These are phyloP conservation scores for Calonectria pseudoturangicola DNA, from an alignment of 2,329 filamentous ascomycete species.

Conservation along the genomic window DNA sequence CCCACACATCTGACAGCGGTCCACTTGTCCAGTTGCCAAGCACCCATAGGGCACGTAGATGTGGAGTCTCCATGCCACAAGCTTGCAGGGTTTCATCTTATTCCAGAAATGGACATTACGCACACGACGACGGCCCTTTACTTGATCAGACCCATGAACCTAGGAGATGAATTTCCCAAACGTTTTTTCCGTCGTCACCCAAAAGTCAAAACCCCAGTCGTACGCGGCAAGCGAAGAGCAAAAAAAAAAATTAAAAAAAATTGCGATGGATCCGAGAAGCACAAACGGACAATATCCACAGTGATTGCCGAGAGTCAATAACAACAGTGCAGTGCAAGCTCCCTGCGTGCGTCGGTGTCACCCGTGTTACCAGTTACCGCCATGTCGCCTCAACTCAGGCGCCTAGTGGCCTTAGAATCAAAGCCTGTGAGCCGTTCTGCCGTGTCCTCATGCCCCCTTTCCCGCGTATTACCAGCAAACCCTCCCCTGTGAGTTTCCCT, in stretches of 20 bases:
- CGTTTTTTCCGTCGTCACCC: conserved; percentile 8
- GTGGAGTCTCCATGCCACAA: conserved; percentile 16
- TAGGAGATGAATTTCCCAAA: conserved; percentile 4
- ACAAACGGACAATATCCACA: not conserved
- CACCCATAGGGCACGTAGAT: conserved; percentile 13
- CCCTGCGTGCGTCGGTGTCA: not conserved
- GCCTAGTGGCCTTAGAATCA: not conserved
- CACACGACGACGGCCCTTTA: conserved; percentile 26
- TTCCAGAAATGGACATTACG: conserved; percentile 31
- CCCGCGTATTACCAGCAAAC: not conserved
- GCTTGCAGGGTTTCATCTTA: conserved; percentile 21
- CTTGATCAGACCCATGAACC: conserved; percentile 12
- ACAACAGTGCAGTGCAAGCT: not conserved
- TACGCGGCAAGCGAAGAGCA: not conserved
- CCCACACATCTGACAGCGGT: not conserved
- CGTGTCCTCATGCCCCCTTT: conserved; percentile 14
- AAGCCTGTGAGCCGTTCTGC: conserved; percentile 4
- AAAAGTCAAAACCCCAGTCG: conserved; percentile 6
- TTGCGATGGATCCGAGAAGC: conserved; percentile 3
- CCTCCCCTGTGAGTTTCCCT: not conserved
- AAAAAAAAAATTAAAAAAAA: not conserved
- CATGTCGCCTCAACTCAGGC: not conserved
- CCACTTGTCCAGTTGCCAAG: conserved; percentile 3
- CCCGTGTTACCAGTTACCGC: not conserved
- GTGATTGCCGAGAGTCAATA: not conserved